Percentiles rank a stretch among this genome's conserved stretches.
Evolutionary conservation across 495 filamentous ascomycete genomes (phyloP).

Genomic region (Halenospora varia): DNA sequence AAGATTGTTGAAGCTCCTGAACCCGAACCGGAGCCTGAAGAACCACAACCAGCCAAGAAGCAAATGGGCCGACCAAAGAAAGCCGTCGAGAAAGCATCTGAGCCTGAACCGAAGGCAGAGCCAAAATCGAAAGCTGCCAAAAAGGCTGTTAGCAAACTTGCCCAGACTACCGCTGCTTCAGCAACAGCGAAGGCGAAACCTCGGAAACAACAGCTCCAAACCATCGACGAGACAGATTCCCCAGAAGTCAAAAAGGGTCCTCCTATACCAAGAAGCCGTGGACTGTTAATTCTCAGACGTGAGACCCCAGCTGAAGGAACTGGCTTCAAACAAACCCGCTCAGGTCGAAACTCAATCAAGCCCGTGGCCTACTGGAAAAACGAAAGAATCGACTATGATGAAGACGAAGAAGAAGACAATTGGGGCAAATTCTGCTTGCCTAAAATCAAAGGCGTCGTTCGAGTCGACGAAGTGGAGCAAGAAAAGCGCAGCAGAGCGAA

Average conservation of each 20-base stretch:
- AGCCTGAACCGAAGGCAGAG: conserved; percentile 16
- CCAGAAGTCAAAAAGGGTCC: conserved; percentile 38
- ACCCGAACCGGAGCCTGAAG: not conserved
- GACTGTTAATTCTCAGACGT: conserved; percentile 66
- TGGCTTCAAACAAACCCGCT: conserved; percentile 45
- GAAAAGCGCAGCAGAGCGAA: conserved; percentile 22
- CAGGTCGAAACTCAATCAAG: conserved; percentile 54
- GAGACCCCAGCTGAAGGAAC: conserved; percentile 53
- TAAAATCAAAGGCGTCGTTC: conserved; percentile 68
- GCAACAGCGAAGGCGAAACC: conserved; percentile 7
- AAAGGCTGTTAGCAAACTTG: conserved; percentile 11
- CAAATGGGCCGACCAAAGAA: not conserved
- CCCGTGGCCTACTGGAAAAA: conserved; percentile 87
- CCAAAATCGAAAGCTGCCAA: conserved; percentile 25
- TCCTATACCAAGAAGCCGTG: conserved; percentile 49
- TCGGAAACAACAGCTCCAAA: conserved; percentile 12
- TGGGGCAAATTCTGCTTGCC: conserved; percentile 55
- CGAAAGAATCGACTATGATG: conserved; percentile 67
- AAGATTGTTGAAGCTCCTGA: not conserved
- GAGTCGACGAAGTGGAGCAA: conserved; percentile 58
- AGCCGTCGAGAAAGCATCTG: not conserved
- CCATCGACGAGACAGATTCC: conserved; percentile 28
- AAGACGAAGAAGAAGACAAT: conserved; percentile 44
- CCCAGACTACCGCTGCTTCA: conserved; percentile 5
- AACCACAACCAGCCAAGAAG: not conserved